Evolutionary conservation across 768 basidiomycete genomes (phyloP), one percentile per base, ranked within the genome.

Genomic region (Rhodosporidiobolus sp.): DNA sequence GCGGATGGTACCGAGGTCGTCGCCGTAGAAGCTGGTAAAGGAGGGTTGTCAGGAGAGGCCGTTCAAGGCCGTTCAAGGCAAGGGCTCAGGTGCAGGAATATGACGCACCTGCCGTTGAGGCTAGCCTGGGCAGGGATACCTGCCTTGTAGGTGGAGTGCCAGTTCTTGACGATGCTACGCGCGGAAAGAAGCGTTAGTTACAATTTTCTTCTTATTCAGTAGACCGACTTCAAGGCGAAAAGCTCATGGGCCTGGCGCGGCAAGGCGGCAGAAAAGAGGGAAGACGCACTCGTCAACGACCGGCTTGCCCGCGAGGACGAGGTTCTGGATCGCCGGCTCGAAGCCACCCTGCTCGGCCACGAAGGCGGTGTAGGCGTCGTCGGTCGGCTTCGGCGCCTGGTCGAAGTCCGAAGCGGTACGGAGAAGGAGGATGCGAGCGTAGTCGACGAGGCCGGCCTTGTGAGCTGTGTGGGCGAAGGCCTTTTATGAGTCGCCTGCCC

Each of bases 371-470:
- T 79, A 77, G 45, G 79, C 73, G 35, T 63, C 62, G 57, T n/a
- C 66, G 4, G 68, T 79, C 35, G 49, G 52, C 71, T 79, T 56
- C 20, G 61, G 68, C 24, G 69, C 65, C 34, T 80, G 73, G 75
- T 82, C 82, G 63, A 82, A 82, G 77, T 82, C 80, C 46, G 80
- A 81, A 53, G 72, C 82, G 28, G 83, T 81, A 34, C 84, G 79
- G 80, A 84, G 81, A 65, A 82, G 70, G 70, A 84, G 79, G 54
- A 79, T 73, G 57, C 84, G 80, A 11, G 77, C 58, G 78, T 83
- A 83, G 77, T 84, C 83, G 68, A 82, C 77, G 56, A 78, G 76
- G 2, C 80, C 77, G 32, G 79, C 73, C 54, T 77, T 69, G 34
- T 80, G 78, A 19, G 81, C 83, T 35, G 59, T n/a, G n/a, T 20